Conservation (phyloP, 257 asterid genomes). For the Perilla frutescens region DNA sequence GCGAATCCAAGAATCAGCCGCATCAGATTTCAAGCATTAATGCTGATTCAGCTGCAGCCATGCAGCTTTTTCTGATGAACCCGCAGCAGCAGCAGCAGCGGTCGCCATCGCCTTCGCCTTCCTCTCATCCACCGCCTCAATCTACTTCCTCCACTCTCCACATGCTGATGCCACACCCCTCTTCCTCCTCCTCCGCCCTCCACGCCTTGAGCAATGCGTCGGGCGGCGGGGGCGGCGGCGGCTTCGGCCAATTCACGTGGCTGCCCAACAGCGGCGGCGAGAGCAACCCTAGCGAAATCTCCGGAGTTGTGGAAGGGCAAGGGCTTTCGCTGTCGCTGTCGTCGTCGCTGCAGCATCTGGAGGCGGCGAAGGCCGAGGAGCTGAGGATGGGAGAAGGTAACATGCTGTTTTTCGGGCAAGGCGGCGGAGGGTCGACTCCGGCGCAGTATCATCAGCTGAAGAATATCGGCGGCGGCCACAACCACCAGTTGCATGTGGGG, state of each 20-base stretch:
- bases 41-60: conserved; percentile 81
- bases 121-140: conserved; percentile 44
- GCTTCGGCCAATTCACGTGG: conserved; percentile 64
- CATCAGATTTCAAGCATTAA: conserved; percentile 57
- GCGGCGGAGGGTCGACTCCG: conserved; percentile 50
- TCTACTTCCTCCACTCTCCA: conserved; percentile 70
- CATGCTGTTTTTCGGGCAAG: conserved; percentile 74
- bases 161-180: conserved; percentile 70
- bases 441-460: conserved; percentile 61
- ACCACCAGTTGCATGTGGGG: conserved; percentile 54
- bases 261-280: conserved; percentile 45
- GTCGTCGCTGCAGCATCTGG: conserved; percentile 73
- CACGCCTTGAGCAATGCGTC: conserved; percentile 30
- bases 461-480: conserved; percentile 44
- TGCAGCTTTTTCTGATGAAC: conserved; percentile 94
- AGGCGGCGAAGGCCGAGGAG: conserved; percentile 79
- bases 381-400: conserved; percentile 66
- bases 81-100: conserved; percentile 65
- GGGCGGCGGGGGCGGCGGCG: conserved; percentile 16
- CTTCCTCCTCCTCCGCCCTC: conserved; percentile 47
- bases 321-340: conserved; percentile 88
- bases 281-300: conserved; percentile 57
- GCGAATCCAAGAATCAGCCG: conserved; percentile 46
- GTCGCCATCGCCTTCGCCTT: conserved; percentile 70
- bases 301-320: conserved; percentile 69